A percentile compares a stretch with the other conserved stretches of the same genome.
Evolutionary conservation across 148 eudicot genomes (phyloP).

Genomic region (Rhododendron ferrugineum): DNA sequence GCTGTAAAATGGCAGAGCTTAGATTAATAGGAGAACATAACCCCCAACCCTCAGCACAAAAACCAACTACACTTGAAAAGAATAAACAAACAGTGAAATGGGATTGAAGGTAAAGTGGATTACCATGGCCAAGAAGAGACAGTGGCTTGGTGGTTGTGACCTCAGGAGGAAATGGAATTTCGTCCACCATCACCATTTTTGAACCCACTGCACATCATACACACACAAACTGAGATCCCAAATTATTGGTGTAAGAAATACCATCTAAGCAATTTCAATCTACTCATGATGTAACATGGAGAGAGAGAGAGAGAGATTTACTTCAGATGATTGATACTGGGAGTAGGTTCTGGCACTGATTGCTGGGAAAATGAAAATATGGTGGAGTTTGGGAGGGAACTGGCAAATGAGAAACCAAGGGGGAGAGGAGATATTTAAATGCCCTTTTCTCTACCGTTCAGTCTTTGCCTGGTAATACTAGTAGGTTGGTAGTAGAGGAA

Average conservation of each 20-base stretch:
- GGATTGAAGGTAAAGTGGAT: background rate
- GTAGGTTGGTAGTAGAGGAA: conserved; percentile 2
- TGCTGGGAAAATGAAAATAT: background rate
- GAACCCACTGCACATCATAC: conserved; percentile 48
- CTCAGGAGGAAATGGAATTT: conserved; percentile 55
- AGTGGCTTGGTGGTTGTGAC: conserved; percentile 41
- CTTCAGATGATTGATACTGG: background rate
- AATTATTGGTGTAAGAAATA: background rate
- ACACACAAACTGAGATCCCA: background rate
- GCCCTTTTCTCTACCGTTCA: background rate
- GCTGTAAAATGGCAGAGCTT: background rate
- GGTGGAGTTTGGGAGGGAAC: background rate
- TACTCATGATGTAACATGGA: background rate
- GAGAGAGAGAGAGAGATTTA: background rate
- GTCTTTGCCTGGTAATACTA: background rate
- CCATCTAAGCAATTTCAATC: background rate
- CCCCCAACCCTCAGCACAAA: background rate
- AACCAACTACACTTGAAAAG: background rate
- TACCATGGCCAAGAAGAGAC: conserved; percentile 63
- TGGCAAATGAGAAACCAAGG: background rate
- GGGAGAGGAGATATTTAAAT: background rate
- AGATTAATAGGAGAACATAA: background rate
- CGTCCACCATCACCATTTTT: conserved; percentile 67
- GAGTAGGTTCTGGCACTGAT: conserved; percentile 1
- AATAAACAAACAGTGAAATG: background rate